Evolutionary conservation across 805 yeast genomes (phyloP).

Genomic region (Ogataea ganodermae): DNA sequence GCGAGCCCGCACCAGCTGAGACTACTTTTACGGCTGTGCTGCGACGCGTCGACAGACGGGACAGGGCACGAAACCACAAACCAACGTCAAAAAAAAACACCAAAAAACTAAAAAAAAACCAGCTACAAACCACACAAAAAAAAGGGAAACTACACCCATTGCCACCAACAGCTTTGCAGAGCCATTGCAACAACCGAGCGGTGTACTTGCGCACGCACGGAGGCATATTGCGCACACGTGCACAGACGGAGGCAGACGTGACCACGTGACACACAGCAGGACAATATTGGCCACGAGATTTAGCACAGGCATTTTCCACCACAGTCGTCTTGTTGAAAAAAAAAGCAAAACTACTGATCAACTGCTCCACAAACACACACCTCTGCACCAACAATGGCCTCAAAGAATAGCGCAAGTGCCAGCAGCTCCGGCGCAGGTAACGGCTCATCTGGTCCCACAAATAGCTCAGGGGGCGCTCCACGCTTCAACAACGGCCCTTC

Average conservation of each 20-base stretch:
- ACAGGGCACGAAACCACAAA: neutral
- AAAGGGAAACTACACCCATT: neutral
- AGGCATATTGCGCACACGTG: conserved; percentile 1
- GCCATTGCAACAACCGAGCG: neutral
- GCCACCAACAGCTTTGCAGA: neutral
- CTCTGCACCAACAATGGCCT: conserved; percentile 3
- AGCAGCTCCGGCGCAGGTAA: neutral
- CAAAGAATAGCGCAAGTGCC: neutral
- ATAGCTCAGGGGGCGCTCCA: neutral
- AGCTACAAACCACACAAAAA: neutral
- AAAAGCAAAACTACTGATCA: no score
- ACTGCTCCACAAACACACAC: no score
- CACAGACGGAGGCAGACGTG: neutral
- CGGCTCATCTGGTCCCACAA: neutral
- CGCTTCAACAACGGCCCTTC: conserved; percentile 7
- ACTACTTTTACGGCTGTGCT: neutral
- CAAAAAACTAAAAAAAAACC: neutral
- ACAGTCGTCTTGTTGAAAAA: no score
- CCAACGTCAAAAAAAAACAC: neutral
- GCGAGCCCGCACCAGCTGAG: neutral
- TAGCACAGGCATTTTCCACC: neutral
- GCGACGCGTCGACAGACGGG: neutral
- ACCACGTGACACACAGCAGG: neutral
- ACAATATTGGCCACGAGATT: neutral
- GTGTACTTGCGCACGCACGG: neutral